Evolutionary conservation across 2,329 filamentous ascomycete species (phyloP), one percentile per base, ranked within the genome.

Genomic region (Penicillium capsulatum): DNA sequence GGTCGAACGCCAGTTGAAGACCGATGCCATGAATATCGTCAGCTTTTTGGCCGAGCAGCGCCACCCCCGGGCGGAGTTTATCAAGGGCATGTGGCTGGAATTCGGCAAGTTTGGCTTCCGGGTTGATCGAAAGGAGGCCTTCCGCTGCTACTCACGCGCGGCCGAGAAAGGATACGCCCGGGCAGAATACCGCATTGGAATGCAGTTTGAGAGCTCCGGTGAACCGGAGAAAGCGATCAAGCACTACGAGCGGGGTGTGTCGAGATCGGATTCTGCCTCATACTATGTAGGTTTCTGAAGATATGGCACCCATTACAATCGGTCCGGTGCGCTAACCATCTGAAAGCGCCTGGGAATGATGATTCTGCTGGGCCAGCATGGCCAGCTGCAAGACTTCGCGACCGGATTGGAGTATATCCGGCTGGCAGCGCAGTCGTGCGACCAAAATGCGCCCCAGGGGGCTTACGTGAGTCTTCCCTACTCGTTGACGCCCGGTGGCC

Each of bases 161-260:
- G 84, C 88, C 19, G 84, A 90, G 54, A 82, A 86, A 54, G 88
- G 88, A 42, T 94, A 90, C 67, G 80, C 84, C 15, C 77, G 92
- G 54, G 90, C 92, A 14, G 88, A 97, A 65, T 98, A 98, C 65
- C 81, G 92, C 32, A 94, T 98, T 69, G 92, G 92, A 47, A 98
- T 97, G 91, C 84, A 96, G 41, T 97, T 90, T 62, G 92, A 98
- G 68, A 89, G 86, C 63, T 91, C 89, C 3, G 94, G 94, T 59
- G 91, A 98, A 58, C 83, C 89, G 44, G 77, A 83, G 47, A 96
- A 94, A 64, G 92, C 92, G 4, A 81, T 96, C 58, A 82, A 84
- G 57, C 90, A 97, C 65, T 98, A 97, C 66, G 81, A 88, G 50
- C 77, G 79, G 33, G 92, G 92, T 34, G 81, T 92, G 34, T 77